Evolutionary conservation across 805 yeast species (phyloP).

Genomic region (Ogataea salicorniae): DNA sequence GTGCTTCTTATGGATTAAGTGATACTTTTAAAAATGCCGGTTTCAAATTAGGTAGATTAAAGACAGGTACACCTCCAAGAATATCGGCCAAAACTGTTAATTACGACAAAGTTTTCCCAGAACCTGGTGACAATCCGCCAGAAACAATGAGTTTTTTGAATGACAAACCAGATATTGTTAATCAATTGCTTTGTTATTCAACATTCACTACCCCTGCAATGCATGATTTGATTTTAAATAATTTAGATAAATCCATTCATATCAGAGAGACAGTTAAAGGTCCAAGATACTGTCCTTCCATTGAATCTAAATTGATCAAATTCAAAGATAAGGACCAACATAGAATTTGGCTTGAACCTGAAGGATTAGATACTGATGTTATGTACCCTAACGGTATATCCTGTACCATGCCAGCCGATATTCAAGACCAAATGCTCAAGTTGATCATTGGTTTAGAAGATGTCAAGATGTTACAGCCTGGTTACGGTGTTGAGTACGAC

Average conservation of each 20-base stretch:
- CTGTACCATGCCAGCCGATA: constrained; percentile 92
- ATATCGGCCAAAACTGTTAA: constrained; percentile 68
- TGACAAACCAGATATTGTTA: constrained; percentile 53
- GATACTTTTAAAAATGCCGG: constrained; percentile 72
- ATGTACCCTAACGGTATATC: constrained; percentile 96
- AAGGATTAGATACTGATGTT: constrained; percentile 80
- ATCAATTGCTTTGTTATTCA: constrained; percentile 66
- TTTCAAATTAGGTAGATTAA: constrained; percentile 79
- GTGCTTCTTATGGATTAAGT: constrained; percentile 84
- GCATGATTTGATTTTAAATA: constrained; percentile 62
- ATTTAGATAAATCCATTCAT: constrained; percentile 80
- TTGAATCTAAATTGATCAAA: constrained; percentile 81
- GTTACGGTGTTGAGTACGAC: constrained; percentile 98
- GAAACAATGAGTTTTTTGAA: constrained; percentile 86
- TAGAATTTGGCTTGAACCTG: constrained; percentile 94
- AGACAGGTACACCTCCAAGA: constrained; percentile 97
- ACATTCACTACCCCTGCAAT: constrained; percentile 74
- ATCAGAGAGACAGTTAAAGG: constrained; percentile 93
- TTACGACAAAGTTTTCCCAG: constrained; percentile 56
- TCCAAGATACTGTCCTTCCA: constrained; percentile 95
- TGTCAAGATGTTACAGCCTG: constrained; percentile 88
- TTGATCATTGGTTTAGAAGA: constrained; percentile 86
- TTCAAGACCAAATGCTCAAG: constrained; percentile 68
- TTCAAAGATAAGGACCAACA: constrained; percentile 75
- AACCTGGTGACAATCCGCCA: constrained; percentile 80